Evolutionary conservation across 1,139 yeast species (phyloP).

Genomic region (Debaryomyces psychrophilus): DNA sequence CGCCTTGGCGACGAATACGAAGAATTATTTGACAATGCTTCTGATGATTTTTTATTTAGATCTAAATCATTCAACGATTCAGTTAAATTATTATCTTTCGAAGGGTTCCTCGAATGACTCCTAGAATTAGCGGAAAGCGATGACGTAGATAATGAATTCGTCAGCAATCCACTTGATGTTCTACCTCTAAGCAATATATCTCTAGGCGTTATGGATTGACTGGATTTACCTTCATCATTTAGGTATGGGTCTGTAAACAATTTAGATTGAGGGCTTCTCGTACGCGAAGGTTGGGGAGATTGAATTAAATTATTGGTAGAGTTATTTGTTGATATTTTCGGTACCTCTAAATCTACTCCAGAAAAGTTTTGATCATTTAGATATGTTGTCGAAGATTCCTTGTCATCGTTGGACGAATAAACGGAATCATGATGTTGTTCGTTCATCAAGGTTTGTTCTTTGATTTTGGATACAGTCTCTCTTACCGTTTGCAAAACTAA

Average conservation of each 20-base stretch:
- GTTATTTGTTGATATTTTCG: not conserved
- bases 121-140: conserved; percentile 20
- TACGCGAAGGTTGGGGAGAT: conserved; percentile 40
- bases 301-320: conserved; percentile 16
- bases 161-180: conserved; percentile 19
- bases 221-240: conserved; percentile 30
- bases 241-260: conserved; percentile 46
- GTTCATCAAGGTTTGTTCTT: conserved; percentile 39
- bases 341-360: not conserved
- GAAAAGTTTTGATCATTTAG: not conserved
- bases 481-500: conserved; percentile 68
- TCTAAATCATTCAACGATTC: conserved; percentile 36
- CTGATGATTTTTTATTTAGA: conserved; percentile 22
- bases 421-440: conserved; percentile 16
- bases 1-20: conserved; percentile 55
- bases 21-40: conserved; percentile 30
- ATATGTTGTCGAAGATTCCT: not conserved
- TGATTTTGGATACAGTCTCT: conserved; percentile 60
- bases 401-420: conserved; percentile 1
- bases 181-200: conserved; percentile 42
- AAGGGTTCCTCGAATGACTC: conserved; percentile 16
- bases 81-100: conserved; percentile 26
- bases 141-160: conserved; percentile 26
- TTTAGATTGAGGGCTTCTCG: conserved; percentile 30
- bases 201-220: conserved; percentile 39